Evolutionary conservation across 2,329 filamentous ascomycete species (phyloP), one percentile per base, ranked within the genome.

Genomic region (Hypoxylon sp.): DNA sequence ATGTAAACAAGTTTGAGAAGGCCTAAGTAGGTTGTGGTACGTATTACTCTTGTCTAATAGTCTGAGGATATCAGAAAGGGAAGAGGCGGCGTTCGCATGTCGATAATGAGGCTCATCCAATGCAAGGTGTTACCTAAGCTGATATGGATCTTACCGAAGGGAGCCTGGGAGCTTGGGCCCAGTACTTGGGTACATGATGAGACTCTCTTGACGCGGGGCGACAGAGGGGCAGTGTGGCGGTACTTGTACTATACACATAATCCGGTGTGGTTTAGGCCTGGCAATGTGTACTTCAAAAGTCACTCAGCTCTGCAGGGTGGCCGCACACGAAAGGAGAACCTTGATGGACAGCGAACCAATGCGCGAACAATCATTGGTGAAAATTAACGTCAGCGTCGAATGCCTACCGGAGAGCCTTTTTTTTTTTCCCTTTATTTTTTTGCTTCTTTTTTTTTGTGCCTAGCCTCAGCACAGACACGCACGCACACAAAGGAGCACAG

Each of bases 341-440:
- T 60, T 62, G 55, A 62, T 59, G 59, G 59, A 33, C 55, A 48
- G 7, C 15, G 29, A 60, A 52, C 53, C 57, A 63, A 63, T 63
- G 40, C 60, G 31, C 20, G 49, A 4, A 9, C 50, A 35, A 26
- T 57, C 31, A 63, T 63, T 63, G 60, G 60, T 46, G 17, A 55
- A 26, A 17, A 46, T 21, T 42, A 56, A 60, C 56, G 47, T 63
- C 49, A 55, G 60, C 21, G 4, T 18, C 40, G 49, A 54, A 59
- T 29, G 37, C 35, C 27, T 29, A 31, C 31, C 26, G 37, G 35
- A 45, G 23, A 18, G 29, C 43, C 21, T 40, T 41, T 43, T 31
- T 48, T 38, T 6, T 33, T 23, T 29, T 29, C 11, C 11, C 26
- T 6, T 29, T n/a, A n/a, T n/a, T n/a, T n/a, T n/a, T n/a, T n/a